Evolutionary conservation across 345 rosid species (phyloP).

Genomic region (Gossypium australe): DNA sequence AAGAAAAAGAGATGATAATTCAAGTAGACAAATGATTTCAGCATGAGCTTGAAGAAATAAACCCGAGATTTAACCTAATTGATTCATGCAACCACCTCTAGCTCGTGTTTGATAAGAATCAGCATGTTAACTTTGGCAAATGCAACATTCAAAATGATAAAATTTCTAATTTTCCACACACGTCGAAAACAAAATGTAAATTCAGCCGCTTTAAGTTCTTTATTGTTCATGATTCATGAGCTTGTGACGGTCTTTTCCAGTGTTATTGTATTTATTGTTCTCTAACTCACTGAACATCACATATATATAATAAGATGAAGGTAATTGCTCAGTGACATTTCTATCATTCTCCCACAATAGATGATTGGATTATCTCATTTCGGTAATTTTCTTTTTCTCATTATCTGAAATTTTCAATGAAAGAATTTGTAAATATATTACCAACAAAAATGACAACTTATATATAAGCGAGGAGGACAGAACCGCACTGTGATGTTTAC

Average conservation of each 20-base stretch:
- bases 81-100: no score
- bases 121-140: background rate
- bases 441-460: conserved; percentile 25
- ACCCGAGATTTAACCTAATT: no score
- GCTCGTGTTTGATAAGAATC: no score
- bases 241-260: background rate
- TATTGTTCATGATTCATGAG: background rate
- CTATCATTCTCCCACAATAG: conserved; percentile 15
- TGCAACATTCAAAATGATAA: background rate
- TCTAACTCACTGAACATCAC: conserved; percentile 13
- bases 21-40: background rate
- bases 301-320: conserved; percentile 4
- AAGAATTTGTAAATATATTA: conserved; percentile 40
- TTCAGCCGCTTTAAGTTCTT: background rate
- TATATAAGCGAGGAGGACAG: conserved; percentile 10
- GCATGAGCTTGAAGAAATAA: background rate
- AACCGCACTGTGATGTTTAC: conserved; percentile 12
- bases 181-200: background rate
- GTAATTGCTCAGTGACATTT: background rate
- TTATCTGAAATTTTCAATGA: conserved; percentile 39
- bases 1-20: background rate
- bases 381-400: conserved; percentile 17
- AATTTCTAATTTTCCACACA: background rate
- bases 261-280: background rate
- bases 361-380: conserved; percentile 7